Evolutionary conservation across 495 filamentous ascomycete genomes (phyloP).

Genomic region (Xylaria grammica): DNA sequence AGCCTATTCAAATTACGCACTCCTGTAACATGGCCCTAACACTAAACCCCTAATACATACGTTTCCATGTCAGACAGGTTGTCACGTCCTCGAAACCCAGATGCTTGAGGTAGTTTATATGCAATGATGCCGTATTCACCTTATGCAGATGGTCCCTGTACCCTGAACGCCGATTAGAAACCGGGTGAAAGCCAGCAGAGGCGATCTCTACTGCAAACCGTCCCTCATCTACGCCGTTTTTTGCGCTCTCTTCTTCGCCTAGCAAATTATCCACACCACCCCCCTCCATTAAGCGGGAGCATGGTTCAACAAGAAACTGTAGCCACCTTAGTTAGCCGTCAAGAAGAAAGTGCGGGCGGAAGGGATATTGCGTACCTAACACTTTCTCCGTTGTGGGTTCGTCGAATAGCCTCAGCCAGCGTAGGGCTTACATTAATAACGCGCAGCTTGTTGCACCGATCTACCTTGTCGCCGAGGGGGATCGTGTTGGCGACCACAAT

Average conservation of each 20-base stretch:
- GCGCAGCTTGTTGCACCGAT: slow-evolving; percentile 74
- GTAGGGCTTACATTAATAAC: slow-evolving; percentile 96
- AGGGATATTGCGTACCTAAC: slow-evolving; percentile 18
- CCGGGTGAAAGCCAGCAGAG: not conserved
- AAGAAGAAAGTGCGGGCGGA: not conserved
- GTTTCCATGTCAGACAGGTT: slow-evolving; percentile 10
- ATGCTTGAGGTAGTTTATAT: slow-evolving; percentile 7
- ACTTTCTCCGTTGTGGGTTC: slow-evolving; percentile 90
- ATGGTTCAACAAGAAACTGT: slow-evolving; percentile 86
- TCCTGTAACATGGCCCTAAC: slow-evolving; percentile 9
- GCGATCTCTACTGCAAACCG: slow-evolving; percentile 5
- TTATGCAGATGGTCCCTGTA: slow-evolving; percentile 2
- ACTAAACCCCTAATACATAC: slow-evolving; percentile 13
- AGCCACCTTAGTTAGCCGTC: slow-evolving; percentile 20
- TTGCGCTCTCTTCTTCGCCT: not conserved
- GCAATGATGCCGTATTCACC: slow-evolving; percentile 4
- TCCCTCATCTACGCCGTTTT: not conserved
- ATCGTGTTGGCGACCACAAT: slow-evolving; percentile 98
- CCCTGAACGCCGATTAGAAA: slow-evolving; percentile 23
- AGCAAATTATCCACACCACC: not conserved
- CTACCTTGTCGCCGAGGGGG: slow-evolving; percentile 76
- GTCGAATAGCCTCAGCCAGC: slow-evolving; percentile 69
- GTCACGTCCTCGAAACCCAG: slow-evolving; percentile 14
- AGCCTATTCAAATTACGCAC: slow-evolving; percentile 13
- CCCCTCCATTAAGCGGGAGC: slow-evolving; percentile 61